phyloP scores from a whole-genome alignment of 1,284 basidiomycete genomes.

The Pisolithus thermaeus region DNA sequence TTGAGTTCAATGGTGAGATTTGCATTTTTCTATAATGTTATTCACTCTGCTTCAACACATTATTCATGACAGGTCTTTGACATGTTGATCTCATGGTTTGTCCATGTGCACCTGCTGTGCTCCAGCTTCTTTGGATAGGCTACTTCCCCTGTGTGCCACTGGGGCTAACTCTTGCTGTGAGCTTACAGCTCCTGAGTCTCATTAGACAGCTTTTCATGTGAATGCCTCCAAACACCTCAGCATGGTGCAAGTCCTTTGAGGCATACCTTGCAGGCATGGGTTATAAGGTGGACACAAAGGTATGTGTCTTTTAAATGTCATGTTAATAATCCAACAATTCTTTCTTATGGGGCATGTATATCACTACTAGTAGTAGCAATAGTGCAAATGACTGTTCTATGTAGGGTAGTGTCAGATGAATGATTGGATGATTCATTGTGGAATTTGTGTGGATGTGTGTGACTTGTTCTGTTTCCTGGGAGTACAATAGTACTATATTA shows the following conservation, averaged over 20 bases:
- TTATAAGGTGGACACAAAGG: conserved; percentile 6
- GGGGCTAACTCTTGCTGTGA: conserved; percentile 9
- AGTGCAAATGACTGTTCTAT: no score
- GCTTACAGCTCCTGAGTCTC: conserved; percentile 8
- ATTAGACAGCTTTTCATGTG: conserved; percentile 6
- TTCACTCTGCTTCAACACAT: background rate
- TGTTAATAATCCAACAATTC: no score
- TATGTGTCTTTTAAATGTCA: background rate
- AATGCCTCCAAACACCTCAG: conserved; percentile 9
- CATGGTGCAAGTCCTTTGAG: conserved; percentile 9
- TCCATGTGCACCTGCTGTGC: conserved; percentile 5
- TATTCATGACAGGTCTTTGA: conserved; percentile 1
- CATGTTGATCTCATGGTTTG: conserved; percentile 1
- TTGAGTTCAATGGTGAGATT: conserved; percentile 1
- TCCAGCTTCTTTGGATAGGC: conserved; percentile 7
- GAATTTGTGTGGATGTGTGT: no score
- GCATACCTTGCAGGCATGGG: no score
- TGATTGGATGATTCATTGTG: no score
- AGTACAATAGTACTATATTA: no score
- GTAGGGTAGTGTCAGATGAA: no score
- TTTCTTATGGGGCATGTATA: no score
- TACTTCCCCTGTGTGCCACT: conserved; percentile 13
- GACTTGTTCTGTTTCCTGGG: no score
- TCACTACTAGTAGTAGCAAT: no score
- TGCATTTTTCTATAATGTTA: no score